Percentiles rank a stretch among this genome's conserved stretches.
phyloP scores from a whole-genome alignment of 148 eudicot species.

The Persicaria tinctoria region DNA sequence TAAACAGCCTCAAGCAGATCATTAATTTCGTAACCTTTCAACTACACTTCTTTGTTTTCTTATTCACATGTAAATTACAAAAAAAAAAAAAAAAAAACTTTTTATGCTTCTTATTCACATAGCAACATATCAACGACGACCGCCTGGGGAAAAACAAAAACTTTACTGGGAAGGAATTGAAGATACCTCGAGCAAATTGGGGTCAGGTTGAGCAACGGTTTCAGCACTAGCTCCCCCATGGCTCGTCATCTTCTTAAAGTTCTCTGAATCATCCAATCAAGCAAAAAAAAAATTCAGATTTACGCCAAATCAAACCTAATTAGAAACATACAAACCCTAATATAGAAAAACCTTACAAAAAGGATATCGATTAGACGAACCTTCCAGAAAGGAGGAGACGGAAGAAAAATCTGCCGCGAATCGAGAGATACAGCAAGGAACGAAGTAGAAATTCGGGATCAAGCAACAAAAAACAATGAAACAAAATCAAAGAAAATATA shows the following conservation, averaged over 20 bases:
- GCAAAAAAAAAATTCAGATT: conserved; percentile 4
- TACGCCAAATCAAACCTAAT: conserved; percentile 1
- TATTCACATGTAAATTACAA: background rate
- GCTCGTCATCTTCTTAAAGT: conserved; percentile 33
- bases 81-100: background rate
- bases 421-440: background rate
- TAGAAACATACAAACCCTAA: conserved; percentile 8
- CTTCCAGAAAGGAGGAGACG: conserved; percentile 4
- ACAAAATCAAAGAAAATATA: background rate
- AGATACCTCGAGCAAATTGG: conserved; percentile 38
- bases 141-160: background rate
- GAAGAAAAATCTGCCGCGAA: background rate
- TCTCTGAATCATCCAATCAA: conserved; percentile 23
- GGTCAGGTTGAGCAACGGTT: conserved; percentile 33
- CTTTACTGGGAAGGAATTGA: background rate
- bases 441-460: conserved; percentile 2
- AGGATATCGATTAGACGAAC: background rate
- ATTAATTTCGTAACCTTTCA: background rate
- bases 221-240: conserved; percentile 34
- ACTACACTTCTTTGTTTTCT: background rate
- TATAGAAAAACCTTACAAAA: background rate
- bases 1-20: background rate
- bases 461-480: background rate
- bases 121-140: background rate
- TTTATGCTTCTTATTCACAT: background rate